Evolutionary conservation across 148 eudicot species (phyloP).

Genomic region (Chenopodium berlandieri): DNA sequence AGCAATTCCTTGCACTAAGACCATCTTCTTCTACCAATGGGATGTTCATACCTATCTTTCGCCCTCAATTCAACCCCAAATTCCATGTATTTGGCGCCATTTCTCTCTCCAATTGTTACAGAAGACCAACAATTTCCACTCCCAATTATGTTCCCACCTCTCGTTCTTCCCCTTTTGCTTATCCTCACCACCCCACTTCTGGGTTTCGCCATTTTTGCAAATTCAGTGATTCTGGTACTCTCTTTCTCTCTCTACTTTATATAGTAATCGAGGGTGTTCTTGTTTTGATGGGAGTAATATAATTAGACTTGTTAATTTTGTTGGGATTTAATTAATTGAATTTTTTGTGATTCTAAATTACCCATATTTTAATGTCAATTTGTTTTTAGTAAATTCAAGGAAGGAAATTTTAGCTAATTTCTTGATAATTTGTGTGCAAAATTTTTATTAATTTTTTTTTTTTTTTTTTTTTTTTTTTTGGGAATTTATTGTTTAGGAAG

Average conservation of each 20-base stretch:
- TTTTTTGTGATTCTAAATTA: neutral
- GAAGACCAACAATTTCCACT: neutral
- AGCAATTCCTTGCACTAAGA: conserved; percentile 15
- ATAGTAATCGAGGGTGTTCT: neutral
- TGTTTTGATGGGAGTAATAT: neutral
- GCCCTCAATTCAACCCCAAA: conserved; percentile 14
- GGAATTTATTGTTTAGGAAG: neutral
- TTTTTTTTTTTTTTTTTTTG: neutral
- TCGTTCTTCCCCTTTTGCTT: conserved; percentile 2
- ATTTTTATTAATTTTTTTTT: no score
- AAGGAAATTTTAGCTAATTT: neutral
- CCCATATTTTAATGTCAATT: neutral
- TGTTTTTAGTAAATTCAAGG: neutral
- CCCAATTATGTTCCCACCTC: conserved; percentile 7
- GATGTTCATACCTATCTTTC: neutral
- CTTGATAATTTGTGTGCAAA: neutral
- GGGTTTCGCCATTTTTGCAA: conserved; percentile 39
- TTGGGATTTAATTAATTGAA: neutral
- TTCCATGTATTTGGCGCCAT: conserved; percentile 21
- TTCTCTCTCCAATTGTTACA: conserved; percentile 20
- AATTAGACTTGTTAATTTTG: neutral
- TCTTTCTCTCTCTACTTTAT: conserved; percentile 1
- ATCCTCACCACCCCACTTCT: conserved; percentile 19
- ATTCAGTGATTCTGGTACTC: conserved; percentile 40
- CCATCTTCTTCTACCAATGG: conserved; percentile 11